phyloP scores from a whole-genome alignment of 352 stramenopile species.

The Globisporangium nodosum region DNA sequence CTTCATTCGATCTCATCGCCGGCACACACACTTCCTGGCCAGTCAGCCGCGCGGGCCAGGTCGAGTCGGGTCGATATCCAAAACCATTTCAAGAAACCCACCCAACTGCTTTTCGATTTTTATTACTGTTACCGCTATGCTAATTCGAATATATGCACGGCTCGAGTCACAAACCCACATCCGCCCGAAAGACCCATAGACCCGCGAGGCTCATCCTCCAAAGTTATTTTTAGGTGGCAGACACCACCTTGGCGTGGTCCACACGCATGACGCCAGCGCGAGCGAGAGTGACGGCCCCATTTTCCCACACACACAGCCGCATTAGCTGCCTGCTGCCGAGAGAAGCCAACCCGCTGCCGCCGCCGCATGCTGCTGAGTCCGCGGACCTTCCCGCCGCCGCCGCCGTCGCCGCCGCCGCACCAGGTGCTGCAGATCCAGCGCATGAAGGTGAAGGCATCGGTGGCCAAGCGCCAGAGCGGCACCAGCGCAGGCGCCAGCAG shows the following conservation, averaged over 20 bases:
- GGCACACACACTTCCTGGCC: neutral
- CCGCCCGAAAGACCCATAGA: too few species aligned
- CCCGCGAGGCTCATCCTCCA: too few species aligned
- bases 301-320: neutral
- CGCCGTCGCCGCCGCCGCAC: constrained; percentile 17
- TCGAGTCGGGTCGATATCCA: neutral
- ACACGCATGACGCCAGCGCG: neutral
- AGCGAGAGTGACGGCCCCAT: neutral
- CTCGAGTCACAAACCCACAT: neutral
- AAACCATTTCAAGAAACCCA: neutral
- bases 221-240: neutral
- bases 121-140: too few species aligned
- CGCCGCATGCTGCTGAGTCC: too few species aligned
- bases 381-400: neutral
- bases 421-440: constrained; percentile 43
- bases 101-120: neutral
- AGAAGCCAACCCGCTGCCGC: neutral
- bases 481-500: neutral
- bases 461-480: constrained; percentile 4
- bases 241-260: neutral
- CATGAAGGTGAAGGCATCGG: constrained; percentile 24
- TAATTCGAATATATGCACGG: neutral
- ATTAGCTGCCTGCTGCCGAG: neutral
- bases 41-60: neutral
- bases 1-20: neutral